Evolutionary conservation across 2,329 filamentous ascomycete genomes (phyloP).

Genomic region (Diplocarpon mali): DNA sequence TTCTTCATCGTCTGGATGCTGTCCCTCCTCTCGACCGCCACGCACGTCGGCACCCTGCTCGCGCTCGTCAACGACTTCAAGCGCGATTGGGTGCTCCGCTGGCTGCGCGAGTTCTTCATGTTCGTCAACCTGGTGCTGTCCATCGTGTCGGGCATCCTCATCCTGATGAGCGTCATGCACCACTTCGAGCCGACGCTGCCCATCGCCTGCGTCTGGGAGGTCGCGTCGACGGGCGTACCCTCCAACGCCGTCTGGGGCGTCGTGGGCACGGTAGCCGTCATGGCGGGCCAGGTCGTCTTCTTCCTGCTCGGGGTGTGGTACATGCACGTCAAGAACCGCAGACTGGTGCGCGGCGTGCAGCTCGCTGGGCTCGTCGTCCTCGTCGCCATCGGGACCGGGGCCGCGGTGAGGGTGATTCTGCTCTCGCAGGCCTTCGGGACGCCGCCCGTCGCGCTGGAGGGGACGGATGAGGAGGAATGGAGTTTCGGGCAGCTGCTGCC

Average conservation of each 20-base stretch:
- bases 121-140: slow-evolving; percentile 51
- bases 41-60: slow-evolving; percentile 54
- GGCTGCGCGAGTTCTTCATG: slow-evolving; percentile 56
- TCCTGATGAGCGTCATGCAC: slow-evolving; percentile 90
- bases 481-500: slow-evolving; percentile 53
- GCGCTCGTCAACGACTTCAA: slow-evolving; percentile 55
- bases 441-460: slow-evolving; percentile 39
- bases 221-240: slow-evolving; percentile 29
- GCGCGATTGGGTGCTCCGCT: slow-evolving; percentile 54
- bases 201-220: slow-evolving; percentile 49
- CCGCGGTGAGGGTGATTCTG: slow-evolving; percentile 44
- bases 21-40: slow-evolving; percentile 51
- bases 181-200: slow-evolving; percentile 51
- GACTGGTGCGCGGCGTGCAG: slow-evolving; percentile 45
- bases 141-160: slow-evolving; percentile 78
- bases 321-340: slow-evolving; percentile 43
- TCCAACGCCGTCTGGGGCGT: slow-evolving; percentile 38
- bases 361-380: slow-evolving; percentile 9
- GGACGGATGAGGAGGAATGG: slow-evolving; percentile 45
- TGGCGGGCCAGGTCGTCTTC: slow-evolving; percentile 45
- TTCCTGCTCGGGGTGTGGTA: slow-evolving; percentile 54
- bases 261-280: slow-evolving; percentile 49
- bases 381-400: slow-evolving; percentile 45
- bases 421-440: slow-evolving; percentile 49
- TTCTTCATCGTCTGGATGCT: slow-evolving; percentile 64